phyloP scores from a whole-genome alignment of 306 rosid genomes.

The Inga leiocalycina region DNA sequence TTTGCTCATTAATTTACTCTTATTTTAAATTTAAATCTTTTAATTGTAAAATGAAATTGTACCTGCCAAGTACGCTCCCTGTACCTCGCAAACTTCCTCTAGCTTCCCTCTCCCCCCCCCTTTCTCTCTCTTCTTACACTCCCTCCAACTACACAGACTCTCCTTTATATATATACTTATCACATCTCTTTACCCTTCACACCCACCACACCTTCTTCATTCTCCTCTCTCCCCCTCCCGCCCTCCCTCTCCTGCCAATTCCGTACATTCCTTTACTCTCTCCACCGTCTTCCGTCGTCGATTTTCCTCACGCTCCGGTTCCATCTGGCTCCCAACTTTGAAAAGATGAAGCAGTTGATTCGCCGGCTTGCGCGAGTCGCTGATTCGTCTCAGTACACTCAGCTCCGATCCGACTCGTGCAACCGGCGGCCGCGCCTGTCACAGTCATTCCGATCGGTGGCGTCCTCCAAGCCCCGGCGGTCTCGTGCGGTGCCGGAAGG shows the following conservation, averaged over 20 bases:
- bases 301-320: background rate
- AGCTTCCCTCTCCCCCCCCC: conserved; percentile 26
- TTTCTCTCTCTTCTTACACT: background rate
- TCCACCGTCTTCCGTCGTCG: background rate
- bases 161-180: conserved; percentile 32
- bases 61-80: conserved; percentile 78
- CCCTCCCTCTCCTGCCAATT: background rate
- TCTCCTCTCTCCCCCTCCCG: background rate
- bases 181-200: background rate
- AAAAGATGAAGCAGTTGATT: conserved; percentile 74
- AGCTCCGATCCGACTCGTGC: conserved; percentile 54
- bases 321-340: conserved; percentile 1
- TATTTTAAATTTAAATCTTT: background rate
- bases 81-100: conserved; percentile 57
- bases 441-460: conserved; percentile 43
- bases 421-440: conserved; percentile 26
- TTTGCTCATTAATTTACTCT: background rate
- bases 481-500: conserved; percentile 69
- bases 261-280: background rate
- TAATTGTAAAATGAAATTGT: conserved; percentile 34
- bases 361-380: conserved; percentile 86
- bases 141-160: background rate
- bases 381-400: conserved; percentile 82
- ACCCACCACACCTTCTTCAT: conserved; percentile 34
- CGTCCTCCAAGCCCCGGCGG: conserved; percentile 32